Base-by-base conservation (phyloP, 2,329 filamentous ascomycete species). In the Endoconidiophora polonica region DNA sequence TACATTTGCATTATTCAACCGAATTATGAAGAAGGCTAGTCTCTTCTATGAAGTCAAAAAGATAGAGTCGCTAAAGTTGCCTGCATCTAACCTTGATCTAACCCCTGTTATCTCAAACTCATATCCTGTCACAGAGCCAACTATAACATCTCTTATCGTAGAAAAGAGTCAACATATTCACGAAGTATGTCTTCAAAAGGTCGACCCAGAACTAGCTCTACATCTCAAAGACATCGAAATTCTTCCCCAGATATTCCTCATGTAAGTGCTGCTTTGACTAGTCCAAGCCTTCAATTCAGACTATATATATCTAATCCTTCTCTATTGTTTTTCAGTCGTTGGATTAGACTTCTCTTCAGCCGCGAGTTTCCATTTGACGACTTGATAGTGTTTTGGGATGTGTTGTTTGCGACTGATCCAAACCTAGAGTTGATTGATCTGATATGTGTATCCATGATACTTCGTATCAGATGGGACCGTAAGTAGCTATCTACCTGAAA, bases 191-290 rank as follows among this genome's bases (percentile, higher is more conserved):
- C 68, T 98, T 42, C 77, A 77, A 52, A 81, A 79, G 55, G 72
- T 86, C 26, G 91, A 96, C 60, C 81, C 84, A n/a, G 82, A 87
- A 59, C 72, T 96, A 24, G 82, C 86, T 12, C 70, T 72, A 22
- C 88, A 96, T 62, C 72, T 98, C 16, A 80, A 79, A 52, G 75
- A 77, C 53, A 80, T 95, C 44, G 90, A 95, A 54, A 80, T 98
- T 54, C 67, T 95, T n/a, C 91, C 91, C 1, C 91, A 98, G 59
- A 90, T 98, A 46, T 98, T 96, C 60, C 68, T 96, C 22, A 93
- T 96, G 84, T 91, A 66, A 63, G 72, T 62, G 16, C 16, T 10
- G 14, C 40, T n/a, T 16, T 41, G n/a, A 1, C n/a, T 36, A 23
- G 20, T 18, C 36, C 54, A 18, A 6, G 14, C 18, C 38, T 37